phyloP scores from a whole-genome alignment of 1,139 yeast species.

The Candida anutae region DNA sequence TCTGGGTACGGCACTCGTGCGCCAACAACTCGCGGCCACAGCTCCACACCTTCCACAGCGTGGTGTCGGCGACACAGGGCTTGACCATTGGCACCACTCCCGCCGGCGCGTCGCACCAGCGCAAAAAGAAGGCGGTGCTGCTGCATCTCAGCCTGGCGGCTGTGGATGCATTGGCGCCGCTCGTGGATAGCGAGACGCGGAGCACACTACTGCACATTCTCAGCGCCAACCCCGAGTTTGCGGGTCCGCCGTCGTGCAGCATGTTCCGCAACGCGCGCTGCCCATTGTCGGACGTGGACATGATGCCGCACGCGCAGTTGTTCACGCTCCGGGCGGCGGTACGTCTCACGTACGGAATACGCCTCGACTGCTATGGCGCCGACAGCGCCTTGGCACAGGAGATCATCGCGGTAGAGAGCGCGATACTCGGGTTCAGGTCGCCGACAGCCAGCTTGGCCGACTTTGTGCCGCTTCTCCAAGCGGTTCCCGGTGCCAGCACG shows the following conservation, averaged over 20 bases:
- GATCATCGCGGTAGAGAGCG: slow-evolving; percentile 56
- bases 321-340: slow-evolving; percentile 54
- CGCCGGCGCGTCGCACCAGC: slow-evolving; percentile 44
- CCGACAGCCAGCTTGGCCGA: slow-evolving; percentile 57
- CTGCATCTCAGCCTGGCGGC: slow-evolving; percentile 37
- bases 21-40: slow-evolving; percentile 63
- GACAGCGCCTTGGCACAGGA: slow-evolving; percentile 40
- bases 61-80: slow-evolving; percentile 56
- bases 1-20: slow-evolving; percentile 49
- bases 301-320: slow-evolving; percentile 39
- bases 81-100: slow-evolving; percentile 78
- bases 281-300: slow-evolving; percentile 25
- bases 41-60: slow-evolving; percentile 58
- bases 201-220: slow-evolving; percentile 20
- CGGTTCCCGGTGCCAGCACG: slow-evolving; percentile 17
- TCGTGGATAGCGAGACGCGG: slow-evolving; percentile 40
- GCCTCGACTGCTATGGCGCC: slow-evolving; percentile 34
- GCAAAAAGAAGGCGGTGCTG: slow-evolving; percentile 48
- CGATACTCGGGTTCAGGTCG: slow-evolving; percentile 55
- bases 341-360: slow-evolving; percentile 52
- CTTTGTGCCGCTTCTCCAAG: slow-evolving; percentile 47
- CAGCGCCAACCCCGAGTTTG: slow-evolving; percentile 11
- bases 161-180: slow-evolving; percentile 22
- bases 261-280: slow-evolving; percentile 8
- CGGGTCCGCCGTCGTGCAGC: slow-evolving; percentile 17